Percentiles rank a stretch among this genome's conserved stretches.
Evolutionary conservation across 495 filamentous ascomycete genomes (phyloP).

Genomic region (Alectoria sarmentosa): DNA sequence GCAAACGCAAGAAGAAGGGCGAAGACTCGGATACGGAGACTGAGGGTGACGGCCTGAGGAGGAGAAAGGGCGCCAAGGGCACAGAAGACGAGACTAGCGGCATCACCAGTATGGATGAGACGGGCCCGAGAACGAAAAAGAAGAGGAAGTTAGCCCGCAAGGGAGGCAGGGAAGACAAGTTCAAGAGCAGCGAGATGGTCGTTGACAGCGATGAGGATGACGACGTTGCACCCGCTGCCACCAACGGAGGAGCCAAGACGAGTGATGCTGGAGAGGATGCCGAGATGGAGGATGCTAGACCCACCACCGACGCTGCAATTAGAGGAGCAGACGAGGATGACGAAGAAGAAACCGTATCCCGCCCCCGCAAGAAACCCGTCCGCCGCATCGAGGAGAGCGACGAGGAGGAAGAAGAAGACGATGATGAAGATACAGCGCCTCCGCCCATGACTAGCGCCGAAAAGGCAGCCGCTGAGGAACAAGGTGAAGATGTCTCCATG

Average conservation of each 20-base stretch:
- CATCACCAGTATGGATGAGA: constrained; percentile 19
- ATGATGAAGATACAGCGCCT: constrained; percentile 8
- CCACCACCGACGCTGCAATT: background rate
- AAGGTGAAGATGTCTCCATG: constrained; percentile 18
- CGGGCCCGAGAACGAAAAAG: constrained; percentile 45
- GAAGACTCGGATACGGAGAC: constrained; percentile 44
- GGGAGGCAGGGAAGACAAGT: constrained; percentile 45
- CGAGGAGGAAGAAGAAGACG: constrained; percentile 14
- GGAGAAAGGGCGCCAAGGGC: constrained; percentile 30
- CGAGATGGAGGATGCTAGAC: constrained; percentile 14
- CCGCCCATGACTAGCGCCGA: constrained; percentile 10
- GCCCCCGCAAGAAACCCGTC: constrained; percentile 12
- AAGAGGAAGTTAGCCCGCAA: constrained; percentile 51
- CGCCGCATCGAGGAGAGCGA: constrained; percentile 19
- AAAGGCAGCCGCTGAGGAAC: constrained; percentile 11
- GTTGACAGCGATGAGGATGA: constrained; percentile 64
- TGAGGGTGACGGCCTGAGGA: constrained; percentile 30
- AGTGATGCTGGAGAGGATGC: constrained; percentile 22
- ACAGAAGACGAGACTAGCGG: constrained; percentile 14
- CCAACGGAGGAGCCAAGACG: constrained; percentile 32
- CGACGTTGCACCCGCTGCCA: constrained; percentile 30
- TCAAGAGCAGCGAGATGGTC: constrained; percentile 73
- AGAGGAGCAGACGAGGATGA: constrained; percentile 16
- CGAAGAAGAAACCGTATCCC: constrained; percentile 10
- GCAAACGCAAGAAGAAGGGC: constrained; percentile 65